phyloP scores from a whole-genome alignment of 345 rosid species.

The Rhodamnia argentea region DNA sequence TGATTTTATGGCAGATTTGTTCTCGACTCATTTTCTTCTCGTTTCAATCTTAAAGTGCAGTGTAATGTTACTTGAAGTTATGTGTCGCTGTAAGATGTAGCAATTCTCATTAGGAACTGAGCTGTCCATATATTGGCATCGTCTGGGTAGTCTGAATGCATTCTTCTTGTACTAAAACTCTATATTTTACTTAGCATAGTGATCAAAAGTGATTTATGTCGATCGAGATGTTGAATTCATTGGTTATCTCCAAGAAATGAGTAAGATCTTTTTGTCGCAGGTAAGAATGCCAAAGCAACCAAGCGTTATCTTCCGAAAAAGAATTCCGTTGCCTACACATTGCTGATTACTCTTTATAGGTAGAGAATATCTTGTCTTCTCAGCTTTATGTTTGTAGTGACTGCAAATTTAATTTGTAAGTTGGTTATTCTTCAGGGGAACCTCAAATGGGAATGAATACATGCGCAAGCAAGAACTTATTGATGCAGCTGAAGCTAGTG shows the following conservation, averaged over 20 bases:
- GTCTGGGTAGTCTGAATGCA: background rate
- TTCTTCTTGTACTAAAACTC: background rate
- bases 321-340: slow-evolving; percentile 80
- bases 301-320: slow-evolving; percentile 65
- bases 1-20: background rate
- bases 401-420: background rate
- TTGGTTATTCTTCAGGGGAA: slow-evolving; percentile 32
- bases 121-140: background rate
- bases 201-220: background rate
- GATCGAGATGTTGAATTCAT: background rate
- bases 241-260: background rate
- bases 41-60: background rate
- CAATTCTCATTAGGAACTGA: background rate
- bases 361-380: slow-evolving; percentile 4
- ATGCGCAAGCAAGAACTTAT: slow-evolving; percentile 83
- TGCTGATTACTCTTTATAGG: slow-evolving; percentile 76
- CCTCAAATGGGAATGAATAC: slow-evolving; percentile 51
- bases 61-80: background rate
- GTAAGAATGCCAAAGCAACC: slow-evolving; percentile 31
- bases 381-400: background rate
- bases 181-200: background rate
- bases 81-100: background rate
- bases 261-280: slow-evolving; percentile 13
- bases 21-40: background rate
- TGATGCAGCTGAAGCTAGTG: slow-evolving; percentile 93